Percentiles rank a stretch among this genome's conserved stretches.
phyloP scores from a whole-genome alignment of 805 yeast species.

The Candida berthetii region DNA sequence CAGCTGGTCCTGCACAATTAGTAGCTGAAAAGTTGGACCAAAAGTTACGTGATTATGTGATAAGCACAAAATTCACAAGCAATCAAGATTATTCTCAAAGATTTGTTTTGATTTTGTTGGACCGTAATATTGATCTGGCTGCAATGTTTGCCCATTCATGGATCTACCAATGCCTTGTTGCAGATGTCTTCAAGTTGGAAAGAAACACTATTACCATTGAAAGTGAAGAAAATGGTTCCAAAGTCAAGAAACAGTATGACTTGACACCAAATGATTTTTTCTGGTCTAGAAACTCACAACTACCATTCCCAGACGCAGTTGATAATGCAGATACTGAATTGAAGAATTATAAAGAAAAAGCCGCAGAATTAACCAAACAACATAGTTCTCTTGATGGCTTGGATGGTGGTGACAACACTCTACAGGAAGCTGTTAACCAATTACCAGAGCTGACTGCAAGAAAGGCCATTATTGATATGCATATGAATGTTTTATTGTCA shows the following conservation, averaged over 20 bases:
- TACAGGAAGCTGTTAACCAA: conserved; percentile 80
- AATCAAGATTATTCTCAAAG: conserved; percentile 38
- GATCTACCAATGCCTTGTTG: conserved; percentile 95
- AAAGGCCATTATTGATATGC: conserved; percentile 87
- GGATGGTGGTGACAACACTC: conserved; percentile 55
- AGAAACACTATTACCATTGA: conserved; percentile 75
- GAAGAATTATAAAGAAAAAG: conserved; percentile 77
- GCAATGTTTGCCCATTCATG: conserved; percentile 96
- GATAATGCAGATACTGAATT: conserved; percentile 89
- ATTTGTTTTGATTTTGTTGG: conserved; percentile 75
- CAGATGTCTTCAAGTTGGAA: conserved; percentile 79
- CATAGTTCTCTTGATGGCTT: conserved; percentile 41
- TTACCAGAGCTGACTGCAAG: conserved; percentile 89
- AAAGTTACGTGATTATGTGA: conserved; percentile 77
- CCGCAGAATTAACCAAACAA: conserved; percentile 68
- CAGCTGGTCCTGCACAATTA: conserved; percentile 93
- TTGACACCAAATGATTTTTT: conserved; percentile 91
- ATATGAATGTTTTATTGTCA: conserved; percentile 89
- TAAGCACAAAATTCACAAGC: conserved; percentile 42
- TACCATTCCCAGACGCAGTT: conserved; percentile 98
- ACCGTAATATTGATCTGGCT: conserved; percentile 83
- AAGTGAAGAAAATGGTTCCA: conserved; percentile 29
- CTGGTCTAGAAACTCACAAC: conserved; percentile 77
- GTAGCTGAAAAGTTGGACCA: conserved; percentile 84
- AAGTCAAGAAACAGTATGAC: conserved; percentile 61